Conservation (phyloP, 2,329 filamentous ascomycete species). For the Escovopsis weberi region DNA sequence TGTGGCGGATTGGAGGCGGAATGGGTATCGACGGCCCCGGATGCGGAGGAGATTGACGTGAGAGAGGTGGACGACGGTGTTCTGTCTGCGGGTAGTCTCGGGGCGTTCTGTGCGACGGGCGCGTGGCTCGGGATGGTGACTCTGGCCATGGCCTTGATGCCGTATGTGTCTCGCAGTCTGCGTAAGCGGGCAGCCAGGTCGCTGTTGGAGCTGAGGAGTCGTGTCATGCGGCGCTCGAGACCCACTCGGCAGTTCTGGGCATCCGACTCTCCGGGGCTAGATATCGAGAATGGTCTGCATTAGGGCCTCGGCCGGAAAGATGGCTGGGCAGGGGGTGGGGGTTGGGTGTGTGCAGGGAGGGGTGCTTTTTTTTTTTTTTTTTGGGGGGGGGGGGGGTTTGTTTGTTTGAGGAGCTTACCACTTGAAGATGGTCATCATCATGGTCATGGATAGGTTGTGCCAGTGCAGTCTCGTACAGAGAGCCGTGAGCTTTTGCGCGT, state of each 20-base stretch:
- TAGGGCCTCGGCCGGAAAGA: neutral
- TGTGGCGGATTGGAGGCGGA: slow-evolving; percentile 6
- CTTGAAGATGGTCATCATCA: slow-evolving; percentile 25
- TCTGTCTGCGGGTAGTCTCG: slow-evolving; percentile 5
- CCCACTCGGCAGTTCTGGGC: slow-evolving; percentile 21
- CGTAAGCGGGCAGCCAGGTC: slow-evolving; percentile 19
- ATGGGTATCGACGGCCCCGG: neutral
- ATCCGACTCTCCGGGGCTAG: slow-evolving; percentile 20
- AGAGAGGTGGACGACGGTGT: slow-evolving; percentile 7
- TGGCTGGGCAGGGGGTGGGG: neutral
- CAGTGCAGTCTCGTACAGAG: slow-evolving; percentile 21
- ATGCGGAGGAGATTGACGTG: slow-evolving; percentile 2
- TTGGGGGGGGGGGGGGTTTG: neutral
- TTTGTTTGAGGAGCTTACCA: slow-evolving; percentile 14
- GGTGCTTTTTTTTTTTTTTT: no score
- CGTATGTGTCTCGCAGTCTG: slow-evolving; percentile 11
- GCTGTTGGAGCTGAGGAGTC: slow-evolving; percentile 21
- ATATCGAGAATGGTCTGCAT: neutral
- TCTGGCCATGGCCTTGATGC: slow-evolving; percentile 6
- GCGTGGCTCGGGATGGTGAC: slow-evolving; percentile 7
- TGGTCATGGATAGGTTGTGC: slow-evolving; percentile 24
- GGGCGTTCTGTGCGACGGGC: slow-evolving; percentile 5
- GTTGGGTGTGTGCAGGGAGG: neutral
- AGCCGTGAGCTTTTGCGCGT: slow-evolving; percentile 1
- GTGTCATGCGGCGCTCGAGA: slow-evolving; percentile 18